phyloP scores from a whole-genome alignment of 2,329 filamentous ascomycete genomes.

The Colletotrichum lupini region DNA sequence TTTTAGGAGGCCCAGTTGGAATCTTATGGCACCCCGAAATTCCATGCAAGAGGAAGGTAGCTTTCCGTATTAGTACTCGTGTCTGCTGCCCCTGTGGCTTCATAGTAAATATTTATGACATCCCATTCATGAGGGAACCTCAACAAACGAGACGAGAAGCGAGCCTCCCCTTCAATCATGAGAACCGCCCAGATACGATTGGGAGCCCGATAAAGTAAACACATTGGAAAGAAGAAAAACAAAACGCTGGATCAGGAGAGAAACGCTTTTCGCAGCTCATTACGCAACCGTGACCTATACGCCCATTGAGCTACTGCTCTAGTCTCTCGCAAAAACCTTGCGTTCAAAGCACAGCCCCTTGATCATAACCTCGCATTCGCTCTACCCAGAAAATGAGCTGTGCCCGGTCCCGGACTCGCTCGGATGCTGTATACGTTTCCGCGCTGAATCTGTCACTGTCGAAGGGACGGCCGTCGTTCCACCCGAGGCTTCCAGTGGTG shows the following conservation, averaged over 20 bases:
- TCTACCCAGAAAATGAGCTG: background rate
- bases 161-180: background rate
- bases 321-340: background rate
- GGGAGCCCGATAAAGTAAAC: background rate
- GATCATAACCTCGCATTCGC: background rate
- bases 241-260: background rate
- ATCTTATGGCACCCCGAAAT: background rate
- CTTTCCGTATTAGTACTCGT: background rate
- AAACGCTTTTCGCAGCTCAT: background rate
- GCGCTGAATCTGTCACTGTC: background rate
- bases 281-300: background rate
- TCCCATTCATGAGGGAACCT: background rate
- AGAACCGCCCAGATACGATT: background rate
- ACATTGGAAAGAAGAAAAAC: background rate
- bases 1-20: background rate
- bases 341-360: background rate
- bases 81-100: background rate
- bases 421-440: slow-evolving; percentile 2
- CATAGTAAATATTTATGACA: background rate
- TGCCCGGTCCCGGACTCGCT: background rate
- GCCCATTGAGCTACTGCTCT: background rate
- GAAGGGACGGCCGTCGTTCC: background rate
- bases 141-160: background rate
- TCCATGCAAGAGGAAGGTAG: background rate
- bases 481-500: background rate